Percentiles rank a stretch among this genome's conserved stretches.
These are phyloP conservation scores for Malassezia japonica DNA, from an alignment of 1,284 basidiomycete genomes.

Conservation along the genomic window DNA sequence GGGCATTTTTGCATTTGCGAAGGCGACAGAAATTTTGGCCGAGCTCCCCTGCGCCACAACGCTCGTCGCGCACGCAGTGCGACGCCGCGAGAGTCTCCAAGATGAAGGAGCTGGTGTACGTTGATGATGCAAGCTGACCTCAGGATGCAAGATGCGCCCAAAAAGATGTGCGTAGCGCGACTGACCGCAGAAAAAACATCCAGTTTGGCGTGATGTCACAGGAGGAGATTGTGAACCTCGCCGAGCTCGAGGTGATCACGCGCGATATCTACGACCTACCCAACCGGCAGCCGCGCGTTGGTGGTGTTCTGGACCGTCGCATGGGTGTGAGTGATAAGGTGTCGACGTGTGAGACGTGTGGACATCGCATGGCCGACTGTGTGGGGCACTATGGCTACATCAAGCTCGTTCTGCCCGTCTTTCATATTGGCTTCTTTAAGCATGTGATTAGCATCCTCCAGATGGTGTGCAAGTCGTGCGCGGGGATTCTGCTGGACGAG, in stretches of 20 bases:
- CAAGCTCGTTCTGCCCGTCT: slow-evolving; percentile 77
- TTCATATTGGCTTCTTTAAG: slow-evolving; percentile 94
- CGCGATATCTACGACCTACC: slow-evolving; percentile 40
- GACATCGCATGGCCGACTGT: slow-evolving; percentile 81
- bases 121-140: slow-evolving; percentile 6
- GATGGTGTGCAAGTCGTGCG: slow-evolving; percentile 67
- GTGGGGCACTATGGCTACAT: slow-evolving; percentile 81
- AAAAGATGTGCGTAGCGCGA: slow-evolving; percentile 27
- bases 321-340: slow-evolving; percentile 84
- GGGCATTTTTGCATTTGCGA: slow-evolving; percentile 1
- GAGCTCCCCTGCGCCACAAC: neutral
- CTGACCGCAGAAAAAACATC: slow-evolving; percentile 39
- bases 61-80: neutral
- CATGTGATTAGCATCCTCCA: slow-evolving; percentile 87
- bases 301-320: slow-evolving; percentile 43
- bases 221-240: slow-evolving; percentile 47
- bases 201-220: slow-evolving; percentile 48
- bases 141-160: slow-evolving; percentile 41
- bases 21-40: neutral
- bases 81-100: slow-evolving; percentile 11
- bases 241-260: slow-evolving; percentile 44
- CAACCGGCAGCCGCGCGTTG: slow-evolving; percentile 36
- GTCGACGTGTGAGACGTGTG: slow-evolving; percentile 88
- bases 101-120: slow-evolving; percentile 44
- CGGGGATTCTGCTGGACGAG: slow-evolving; percentile 82